Evolutionary conservation across 164 flowering plant genomes (phyloP).

Genomic region (Euptelea pleiosperma): DNA sequence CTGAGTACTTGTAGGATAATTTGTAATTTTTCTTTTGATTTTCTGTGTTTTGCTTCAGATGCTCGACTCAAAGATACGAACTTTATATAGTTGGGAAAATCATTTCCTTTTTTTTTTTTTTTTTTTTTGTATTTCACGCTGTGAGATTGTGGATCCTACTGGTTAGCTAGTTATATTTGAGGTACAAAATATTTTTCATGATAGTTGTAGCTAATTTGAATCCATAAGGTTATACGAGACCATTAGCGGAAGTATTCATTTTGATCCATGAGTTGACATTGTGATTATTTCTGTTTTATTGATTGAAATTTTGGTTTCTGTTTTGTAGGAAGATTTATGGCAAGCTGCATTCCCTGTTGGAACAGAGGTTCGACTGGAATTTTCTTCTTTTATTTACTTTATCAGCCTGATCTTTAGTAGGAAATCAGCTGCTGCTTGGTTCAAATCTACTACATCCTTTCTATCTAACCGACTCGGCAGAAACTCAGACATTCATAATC

Average conservation of each 20-base stretch:
- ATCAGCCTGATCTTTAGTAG: background rate
- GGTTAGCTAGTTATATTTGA: no score
- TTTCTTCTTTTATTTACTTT: background rate
- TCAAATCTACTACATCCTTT: background rate
- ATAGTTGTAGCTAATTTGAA: no score
- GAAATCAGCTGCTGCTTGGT: background rate
- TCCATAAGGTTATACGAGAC: no score
- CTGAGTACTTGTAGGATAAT: background rate
- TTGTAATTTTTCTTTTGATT: background rate
- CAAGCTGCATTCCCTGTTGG: conserved; percentile 78
- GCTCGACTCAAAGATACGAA: background rate
- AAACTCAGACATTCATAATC: background rate
- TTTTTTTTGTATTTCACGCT: no score
- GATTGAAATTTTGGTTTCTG: background rate
- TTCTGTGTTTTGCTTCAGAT: background rate
- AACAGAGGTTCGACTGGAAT: conserved; percentile 67
- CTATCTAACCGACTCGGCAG: background rate
- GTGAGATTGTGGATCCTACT: no score
- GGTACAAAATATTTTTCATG: no score
- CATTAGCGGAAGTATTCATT: no score
- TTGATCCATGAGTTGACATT: no score
- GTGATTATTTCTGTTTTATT: background rate
- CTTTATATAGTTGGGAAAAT: no score
- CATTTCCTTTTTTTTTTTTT: no score
- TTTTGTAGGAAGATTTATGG: conserved; percentile 90